Conservation (phyloP, 441 rosid species). For the Codiaeum variegatum region DNA sequence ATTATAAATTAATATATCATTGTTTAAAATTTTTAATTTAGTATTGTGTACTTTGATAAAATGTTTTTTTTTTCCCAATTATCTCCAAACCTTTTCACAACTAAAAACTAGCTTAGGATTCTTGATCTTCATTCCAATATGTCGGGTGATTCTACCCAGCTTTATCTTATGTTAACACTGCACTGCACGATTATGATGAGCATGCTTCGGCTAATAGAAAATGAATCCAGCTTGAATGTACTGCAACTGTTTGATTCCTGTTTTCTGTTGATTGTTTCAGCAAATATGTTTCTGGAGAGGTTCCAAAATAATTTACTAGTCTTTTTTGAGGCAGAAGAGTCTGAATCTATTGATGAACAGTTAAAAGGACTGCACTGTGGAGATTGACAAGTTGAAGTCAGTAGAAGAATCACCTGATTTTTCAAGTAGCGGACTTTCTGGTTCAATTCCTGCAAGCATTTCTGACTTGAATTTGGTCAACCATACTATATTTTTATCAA, state of each 20-base stretch:
- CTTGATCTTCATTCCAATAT: constrained; percentile 19
- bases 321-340: constrained; percentile 22
- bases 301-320: constrained; percentile 23
- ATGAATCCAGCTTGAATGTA: constrained; percentile 6
- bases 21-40: too few relatives aligned
- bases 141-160: constrained; percentile 6
- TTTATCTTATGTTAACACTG: constrained; percentile 2
- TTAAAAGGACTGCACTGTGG: constrained; percentile 21
- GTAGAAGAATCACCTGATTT: constrained; percentile 35
- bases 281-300: constrained; percentile 20
- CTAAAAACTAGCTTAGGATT: neutral
- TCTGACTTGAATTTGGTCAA: constrained; percentile 1
- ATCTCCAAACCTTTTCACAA: too few relatives aligned
- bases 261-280: constrained; percentile 27
- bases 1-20: too few relatives aligned
- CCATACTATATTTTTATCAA: too few relatives aligned
- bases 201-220: constrained; percentile 9
- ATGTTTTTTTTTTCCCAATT: too few relatives aligned
- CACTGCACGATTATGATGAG: constrained; percentile 13
- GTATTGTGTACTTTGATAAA: too few relatives aligned
- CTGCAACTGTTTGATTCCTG: constrained; percentile 12
- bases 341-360: constrained; percentile 28
- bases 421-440: constrained; percentile 24
- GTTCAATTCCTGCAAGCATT: constrained; percentile 28
- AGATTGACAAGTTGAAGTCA: constrained; percentile 14